Evolutionary conservation across 805 yeast genomes (phyloP).

Genomic region (Kuraishia floccosa): DNA sequence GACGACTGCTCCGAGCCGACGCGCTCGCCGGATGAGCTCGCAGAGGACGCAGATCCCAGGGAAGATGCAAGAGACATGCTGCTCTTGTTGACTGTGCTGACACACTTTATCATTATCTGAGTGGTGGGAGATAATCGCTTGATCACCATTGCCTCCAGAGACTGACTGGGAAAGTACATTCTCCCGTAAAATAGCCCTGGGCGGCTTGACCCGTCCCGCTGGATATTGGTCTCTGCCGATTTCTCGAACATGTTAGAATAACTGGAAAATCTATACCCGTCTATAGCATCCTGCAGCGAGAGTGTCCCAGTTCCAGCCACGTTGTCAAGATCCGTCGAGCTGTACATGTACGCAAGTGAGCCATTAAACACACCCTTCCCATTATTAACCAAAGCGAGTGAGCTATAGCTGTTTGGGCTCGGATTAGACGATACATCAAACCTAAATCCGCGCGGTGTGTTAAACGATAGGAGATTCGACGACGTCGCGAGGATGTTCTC

Average conservation of each 20-base stretch:
- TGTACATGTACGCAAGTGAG: conserved; percentile 70
- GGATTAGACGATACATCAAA: conserved; percentile 63
- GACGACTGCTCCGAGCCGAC: too few relatives aligned
- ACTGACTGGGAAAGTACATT: conserved; percentile 79
- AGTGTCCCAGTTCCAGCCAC: conserved; percentile 40
- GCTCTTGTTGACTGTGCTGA: conserved; percentile 36
- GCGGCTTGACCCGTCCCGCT: neutral
- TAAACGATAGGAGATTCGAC: conserved; percentile 58
- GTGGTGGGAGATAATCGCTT: conserved; percentile 46
- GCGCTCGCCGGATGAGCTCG: neutral
- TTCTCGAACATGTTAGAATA: conserved; percentile 50
- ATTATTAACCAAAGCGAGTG: conserved; percentile 55
- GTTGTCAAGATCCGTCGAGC: conserved; percentile 43
- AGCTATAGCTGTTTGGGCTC: conserved; percentile 58
- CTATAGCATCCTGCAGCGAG: conserved; percentile 53
- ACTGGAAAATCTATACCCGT: conserved; percentile 64
- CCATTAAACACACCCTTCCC: conserved; percentile 69
- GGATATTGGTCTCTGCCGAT: conserved; percentile 1
- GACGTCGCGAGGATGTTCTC: conserved; percentile 69
- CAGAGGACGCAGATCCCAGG: too few relatives aligned
- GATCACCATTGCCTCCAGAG: conserved; percentile 79
- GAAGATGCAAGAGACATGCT: too few relatives aligned
- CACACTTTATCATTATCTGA: conserved; percentile 64
- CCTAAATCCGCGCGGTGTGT: conserved; percentile 54
- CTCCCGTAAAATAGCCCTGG: conserved; percentile 66